These are phyloP conservation scores for Globisporangium yorkense DNA, from an alignment of 352 stramenopile genomes.

Conservation along the genomic window DNA sequence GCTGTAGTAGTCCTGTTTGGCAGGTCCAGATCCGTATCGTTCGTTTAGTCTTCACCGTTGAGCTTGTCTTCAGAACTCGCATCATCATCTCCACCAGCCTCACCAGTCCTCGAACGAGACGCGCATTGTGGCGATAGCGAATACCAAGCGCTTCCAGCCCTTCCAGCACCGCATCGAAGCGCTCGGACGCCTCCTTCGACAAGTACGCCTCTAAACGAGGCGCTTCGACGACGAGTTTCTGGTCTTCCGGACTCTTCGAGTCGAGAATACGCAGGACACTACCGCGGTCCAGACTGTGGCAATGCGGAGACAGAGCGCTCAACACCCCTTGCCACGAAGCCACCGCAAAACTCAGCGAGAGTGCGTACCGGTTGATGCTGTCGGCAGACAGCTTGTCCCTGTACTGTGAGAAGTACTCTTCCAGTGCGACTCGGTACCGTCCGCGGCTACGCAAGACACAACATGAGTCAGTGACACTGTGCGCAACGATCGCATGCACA, in stretches of 20 bases:
- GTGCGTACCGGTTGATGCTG: conserved; percentile 55
- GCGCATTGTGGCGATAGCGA: conserved; percentile 49
- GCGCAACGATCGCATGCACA: too few relatives aligned
- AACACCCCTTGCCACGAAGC: neutral
- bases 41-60: too few relatives aligned
- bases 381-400: conserved; percentile 65
- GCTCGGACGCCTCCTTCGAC: conserved; percentile 56
- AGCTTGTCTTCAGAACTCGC: neutral
- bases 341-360: neutral
- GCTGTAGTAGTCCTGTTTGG: conserved; percentile 82
- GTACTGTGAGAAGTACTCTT: conserved; percentile 56
- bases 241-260: conserved; percentile 72
- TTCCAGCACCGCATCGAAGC: conserved; percentile 58
- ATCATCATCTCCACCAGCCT: conserved; percentile 2
- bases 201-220: conserved; percentile 61
- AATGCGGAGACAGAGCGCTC: neutral
- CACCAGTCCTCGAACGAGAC: conserved; percentile 80
- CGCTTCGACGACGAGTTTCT: conserved; percentile 59
- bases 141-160: conserved; percentile 61
- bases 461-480: neutral
- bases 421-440: conserved; percentile 60
- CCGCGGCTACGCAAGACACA: conserved; percentile 30
- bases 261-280: conserved; percentile 85
- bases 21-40: neutral
- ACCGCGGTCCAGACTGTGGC: conserved; percentile 57